Conservation (phyloP, 257 asterid species). For the Linderniella brevidens region DNA sequence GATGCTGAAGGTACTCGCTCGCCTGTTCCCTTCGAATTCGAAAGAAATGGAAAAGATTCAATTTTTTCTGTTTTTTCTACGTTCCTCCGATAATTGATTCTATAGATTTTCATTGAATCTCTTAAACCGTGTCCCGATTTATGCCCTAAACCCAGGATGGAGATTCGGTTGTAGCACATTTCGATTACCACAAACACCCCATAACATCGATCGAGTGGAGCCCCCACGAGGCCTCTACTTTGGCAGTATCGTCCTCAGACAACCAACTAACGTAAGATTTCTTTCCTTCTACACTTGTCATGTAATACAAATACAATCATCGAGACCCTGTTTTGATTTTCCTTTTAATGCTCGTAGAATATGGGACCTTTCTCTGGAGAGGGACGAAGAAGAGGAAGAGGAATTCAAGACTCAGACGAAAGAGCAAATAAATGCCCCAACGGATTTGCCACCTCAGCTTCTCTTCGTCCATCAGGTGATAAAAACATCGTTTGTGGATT, state of each 20-base stretch:
- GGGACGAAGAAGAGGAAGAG: conserved; percentile 89
- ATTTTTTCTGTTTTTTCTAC: too few species aligned
- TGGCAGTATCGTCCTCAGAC: conserved; percentile 83
- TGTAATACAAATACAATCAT: background rate
- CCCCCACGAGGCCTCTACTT: conserved; percentile 81
- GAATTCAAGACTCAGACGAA: conserved; percentile 65
- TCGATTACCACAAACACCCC: conserved; percentile 80
- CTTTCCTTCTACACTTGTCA: background rate
- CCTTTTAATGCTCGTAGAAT: conserved; percentile 22
- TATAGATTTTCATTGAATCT: too few species aligned
- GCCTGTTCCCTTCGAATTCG: background rate
- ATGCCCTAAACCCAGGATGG: conserved; percentile 35
- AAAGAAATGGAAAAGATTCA: too few species aligned
- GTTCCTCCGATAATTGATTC: too few species aligned
- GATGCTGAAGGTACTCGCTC: conserved; percentile 46
- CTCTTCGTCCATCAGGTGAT: conserved; percentile 92
- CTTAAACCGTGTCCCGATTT: too few species aligned
- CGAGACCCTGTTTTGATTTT: background rate
- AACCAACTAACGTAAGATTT: conserved; percentile 66
- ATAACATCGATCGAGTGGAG: conserved; percentile 98
- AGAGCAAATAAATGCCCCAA: conserved; percentile 62
- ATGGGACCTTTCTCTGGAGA: conserved; percentile 92
- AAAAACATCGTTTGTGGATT: background rate
- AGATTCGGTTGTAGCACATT: conserved; percentile 64
- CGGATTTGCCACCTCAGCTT: conserved; percentile 87